Base-by-base conservation (phyloP, 306 rosid genomes). In the Trichosanthes truncata region DNA sequence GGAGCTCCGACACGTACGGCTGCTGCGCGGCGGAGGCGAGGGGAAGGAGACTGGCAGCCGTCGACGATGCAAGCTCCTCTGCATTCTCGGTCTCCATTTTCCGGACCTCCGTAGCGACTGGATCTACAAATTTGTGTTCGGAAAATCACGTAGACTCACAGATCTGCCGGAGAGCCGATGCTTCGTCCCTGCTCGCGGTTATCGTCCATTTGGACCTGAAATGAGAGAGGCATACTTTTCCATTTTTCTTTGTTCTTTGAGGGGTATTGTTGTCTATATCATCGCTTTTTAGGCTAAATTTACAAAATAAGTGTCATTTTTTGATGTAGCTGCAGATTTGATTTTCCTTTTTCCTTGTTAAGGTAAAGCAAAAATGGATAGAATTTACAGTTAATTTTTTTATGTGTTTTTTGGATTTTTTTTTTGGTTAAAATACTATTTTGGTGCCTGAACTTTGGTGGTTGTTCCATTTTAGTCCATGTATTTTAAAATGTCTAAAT, bases 1-100 rank as follows among this genome's bases (percentile, higher is more conserved):
- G 96, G 63, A 96, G 94, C 90, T 96, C 97, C 53, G 99, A 89
- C 83, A 96, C 98, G 81, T 96, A 96, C 6, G 97, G 97, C 80
- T 96, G 99, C 83, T 93, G 98, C 4, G 96, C 84, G 81, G 87
- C 91, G 49, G 97, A 89, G 67, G 99, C 93, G 9, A 95, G 87
- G 26, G 96, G 93, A 84, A 89, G 95, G 80, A 91, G 89, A 80
- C 83, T 48, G 9, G 77, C 63, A 76, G 81, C 77, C 10, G 87
- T 59, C 40, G 90, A 83, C 17, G 85, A 68, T 74, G 84, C 91
- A 35, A 45, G 76, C 23, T 84, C 87, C 77, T 75, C 82, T 36
- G 86, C 86, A 77, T 77, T 88, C 36, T 87, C 86, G 76, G 85
- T 80, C 81, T 89, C 96, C 96, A 91, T 88, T 55, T 23, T 51